Conservation (phyloP, 192 early-diverging fungal species). For the Dispira simplex region DNA sequence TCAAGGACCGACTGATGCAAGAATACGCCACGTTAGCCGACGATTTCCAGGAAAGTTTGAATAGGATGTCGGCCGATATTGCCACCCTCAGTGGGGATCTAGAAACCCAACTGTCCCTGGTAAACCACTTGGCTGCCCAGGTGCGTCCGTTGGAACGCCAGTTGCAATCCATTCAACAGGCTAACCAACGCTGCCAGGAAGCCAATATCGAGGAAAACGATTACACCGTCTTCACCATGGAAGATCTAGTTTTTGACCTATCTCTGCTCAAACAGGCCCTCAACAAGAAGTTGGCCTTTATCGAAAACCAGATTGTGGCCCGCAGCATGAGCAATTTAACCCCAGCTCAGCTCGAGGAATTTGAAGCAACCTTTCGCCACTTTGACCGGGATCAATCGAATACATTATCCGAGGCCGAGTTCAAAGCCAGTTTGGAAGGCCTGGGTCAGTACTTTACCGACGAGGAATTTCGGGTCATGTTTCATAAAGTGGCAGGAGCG, state of each 20-base stretch:
- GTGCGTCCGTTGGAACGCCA: constrained; percentile 32
- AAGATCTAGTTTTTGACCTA: constrained; percentile 80
- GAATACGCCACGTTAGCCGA: constrained; percentile 78
- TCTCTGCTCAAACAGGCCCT: constrained; percentile 61
- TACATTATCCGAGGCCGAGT: constrained; percentile 57
- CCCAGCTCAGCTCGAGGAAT: constrained; percentile 84
- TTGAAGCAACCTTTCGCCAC: constrained; percentile 75
- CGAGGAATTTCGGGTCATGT: constrained; percentile 52
- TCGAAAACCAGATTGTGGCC: constrained; percentile 93
- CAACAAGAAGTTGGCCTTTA: constrained; percentile 70
- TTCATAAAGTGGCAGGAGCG: constrained; percentile 42
- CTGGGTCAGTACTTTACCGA: constrained; percentile 52
- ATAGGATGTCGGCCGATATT: constrained; percentile 46
- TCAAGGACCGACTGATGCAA: constrained; percentile 54
- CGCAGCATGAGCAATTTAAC: constrained; percentile 87
- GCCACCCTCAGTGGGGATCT: constrained; percentile 63
- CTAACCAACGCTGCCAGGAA: constrained; percentile 53
- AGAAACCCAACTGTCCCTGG: constrained; percentile 45
- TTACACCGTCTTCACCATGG: constrained; percentile 80
- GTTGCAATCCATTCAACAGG: constrained; percentile 35
- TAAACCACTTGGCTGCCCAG: constrained; percentile 37
- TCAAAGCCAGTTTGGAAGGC: constrained; percentile 72
- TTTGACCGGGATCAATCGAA: constrained; percentile 85
- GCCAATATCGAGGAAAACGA: constrained; percentile 91
- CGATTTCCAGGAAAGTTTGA: constrained; percentile 53